Conservation (phyloP, 306 rosid genomes). For the Medicago lupulina region DNA sequence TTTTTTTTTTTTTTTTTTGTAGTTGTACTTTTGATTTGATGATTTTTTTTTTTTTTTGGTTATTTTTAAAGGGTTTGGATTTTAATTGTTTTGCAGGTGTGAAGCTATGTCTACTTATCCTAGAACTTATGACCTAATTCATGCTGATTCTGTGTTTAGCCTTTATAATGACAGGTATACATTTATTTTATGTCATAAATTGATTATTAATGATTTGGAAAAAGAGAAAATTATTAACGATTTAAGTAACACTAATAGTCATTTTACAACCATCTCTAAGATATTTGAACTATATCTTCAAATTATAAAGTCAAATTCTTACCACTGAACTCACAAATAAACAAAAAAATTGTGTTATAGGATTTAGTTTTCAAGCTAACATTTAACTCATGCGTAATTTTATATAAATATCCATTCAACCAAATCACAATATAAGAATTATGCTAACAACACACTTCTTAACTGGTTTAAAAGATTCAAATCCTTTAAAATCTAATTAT, state of each 20-base stretch:
- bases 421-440: too few species aligned
- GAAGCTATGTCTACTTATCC: slow-evolving; percentile 97
- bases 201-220: too few species aligned
- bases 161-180: slow-evolving; percentile 67
- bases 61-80: slow-evolving; percentile 10
- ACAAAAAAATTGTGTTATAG: too few species aligned
- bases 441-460: too few species aligned
- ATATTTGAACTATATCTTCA: too few species aligned
- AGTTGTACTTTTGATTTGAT: neutral
- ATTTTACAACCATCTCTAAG: too few species aligned
- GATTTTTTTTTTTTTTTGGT: neutral
- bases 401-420: too few species aligned
- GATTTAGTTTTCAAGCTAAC: neutral
- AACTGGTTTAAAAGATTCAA: neutral
- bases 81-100: slow-evolving; percentile 61
- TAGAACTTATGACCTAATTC: slow-evolving; percentile 83
- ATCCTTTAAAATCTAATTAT: neutral
- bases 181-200: neutral
- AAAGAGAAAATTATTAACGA: too few species aligned
- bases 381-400: too few species aligned
- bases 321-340: too few species aligned
- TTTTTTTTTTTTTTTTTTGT: neutral
- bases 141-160: slow-evolving; percentile 78
- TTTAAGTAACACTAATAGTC: too few species aligned
- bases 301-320: too few species aligned